Base-by-base conservation (phyloP, 73 alveolate species). In the Halteria grandinella region DNA sequence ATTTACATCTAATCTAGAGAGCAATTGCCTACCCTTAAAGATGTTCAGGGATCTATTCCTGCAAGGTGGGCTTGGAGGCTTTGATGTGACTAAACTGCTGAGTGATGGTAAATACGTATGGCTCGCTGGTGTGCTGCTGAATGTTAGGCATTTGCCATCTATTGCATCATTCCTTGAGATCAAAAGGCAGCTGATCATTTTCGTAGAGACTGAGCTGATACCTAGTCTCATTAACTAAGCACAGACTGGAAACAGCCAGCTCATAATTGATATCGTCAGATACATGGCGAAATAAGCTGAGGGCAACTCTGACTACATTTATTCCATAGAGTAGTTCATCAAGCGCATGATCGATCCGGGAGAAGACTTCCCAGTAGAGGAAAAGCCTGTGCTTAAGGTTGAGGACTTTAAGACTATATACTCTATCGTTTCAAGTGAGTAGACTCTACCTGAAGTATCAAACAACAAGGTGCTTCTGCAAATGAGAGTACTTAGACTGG, bases 51-150 rank as follows among this genome's bases (percentile, higher is more conserved):
- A 83, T 34, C 59, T 78, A 7, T 74, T 71, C 72, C 57, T 83
- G 17, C 31, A 69, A 17, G 92, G 92, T 14, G 92, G 92, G 15
- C 14, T 83, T 1, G n/a, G n/a, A n/a, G 84, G 79, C 36, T 74
- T 83, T 40, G 72, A 83, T 40, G 49, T 83, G 1, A 41, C 52
- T 31, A 55, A 49, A 50, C 52, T 81, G 20, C 23, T 62, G 15
- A 15, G 32, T 0, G 87, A 74, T 32, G 53, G 14, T 1, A 27
- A 74, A 17, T 83, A 43, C 54, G 82, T 83, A 14, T 83, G 92
- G 92, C 37, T 83, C 17, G 28, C 55, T 3, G 17, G 73, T 23
- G 87, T 48, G 43, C 69, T 83, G 23, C 50, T 83, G 3, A 83
- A 72, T 44, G 17, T 79, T 1, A 34, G 55, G 40, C 48, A 49